Evolutionary conservation across 768 basidiomycete species (phyloP).

Genomic region (Leccinum longicurvipes): DNA sequence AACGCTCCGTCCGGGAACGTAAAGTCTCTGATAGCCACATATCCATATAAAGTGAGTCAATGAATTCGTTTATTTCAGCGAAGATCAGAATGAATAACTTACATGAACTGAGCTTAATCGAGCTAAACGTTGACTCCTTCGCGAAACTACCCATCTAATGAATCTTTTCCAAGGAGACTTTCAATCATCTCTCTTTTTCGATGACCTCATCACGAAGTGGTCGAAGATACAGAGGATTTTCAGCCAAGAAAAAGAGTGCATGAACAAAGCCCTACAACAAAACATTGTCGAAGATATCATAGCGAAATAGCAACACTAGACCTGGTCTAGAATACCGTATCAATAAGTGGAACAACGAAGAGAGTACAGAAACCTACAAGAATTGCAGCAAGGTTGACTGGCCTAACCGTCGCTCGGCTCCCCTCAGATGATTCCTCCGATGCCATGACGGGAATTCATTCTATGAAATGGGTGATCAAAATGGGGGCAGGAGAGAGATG

Average conservation of each 20-base stretch:
- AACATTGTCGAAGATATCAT: not conserved
- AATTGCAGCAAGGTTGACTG: slow-evolving; percentile 21
- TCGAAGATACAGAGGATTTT: slow-evolving; percentile 29
- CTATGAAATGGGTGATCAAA: slow-evolving; percentile 8
- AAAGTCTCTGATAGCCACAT: slow-evolving; percentile 31
- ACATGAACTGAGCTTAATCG: slow-evolving; percentile 29
- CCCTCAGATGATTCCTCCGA: slow-evolving; percentile 22
- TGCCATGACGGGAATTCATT: slow-evolving; percentile 33
- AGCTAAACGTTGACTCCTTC: slow-evolving; percentile 35
- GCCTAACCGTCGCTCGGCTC: slow-evolving; percentile 10
- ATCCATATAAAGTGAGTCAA: slow-evolving; percentile 13
- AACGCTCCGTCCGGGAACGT: slow-evolving; percentile 37
- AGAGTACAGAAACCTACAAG: slow-evolving; percentile 12
- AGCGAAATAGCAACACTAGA: not conserved
- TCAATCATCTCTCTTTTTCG: slow-evolving; percentile 22
- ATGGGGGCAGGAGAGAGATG: no score
- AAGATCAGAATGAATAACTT: not conserved
- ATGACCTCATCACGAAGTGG: not conserved
- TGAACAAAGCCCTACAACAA: slow-evolving; percentile 28
- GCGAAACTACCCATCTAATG: slow-evolving; percentile 39
- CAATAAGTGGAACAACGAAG: not conserved
- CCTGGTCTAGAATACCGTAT: not conserved
- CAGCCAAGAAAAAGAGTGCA: slow-evolving; percentile 36
- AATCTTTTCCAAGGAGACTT: slow-evolving; percentile 26
- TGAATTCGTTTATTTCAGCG: not conserved